A percentile compares a stretch with the other conserved stretches of the same genome.
Conservation (phyloP, 768 basidiomycete species). For the Porpolomopsis calyptriformis region DNA sequence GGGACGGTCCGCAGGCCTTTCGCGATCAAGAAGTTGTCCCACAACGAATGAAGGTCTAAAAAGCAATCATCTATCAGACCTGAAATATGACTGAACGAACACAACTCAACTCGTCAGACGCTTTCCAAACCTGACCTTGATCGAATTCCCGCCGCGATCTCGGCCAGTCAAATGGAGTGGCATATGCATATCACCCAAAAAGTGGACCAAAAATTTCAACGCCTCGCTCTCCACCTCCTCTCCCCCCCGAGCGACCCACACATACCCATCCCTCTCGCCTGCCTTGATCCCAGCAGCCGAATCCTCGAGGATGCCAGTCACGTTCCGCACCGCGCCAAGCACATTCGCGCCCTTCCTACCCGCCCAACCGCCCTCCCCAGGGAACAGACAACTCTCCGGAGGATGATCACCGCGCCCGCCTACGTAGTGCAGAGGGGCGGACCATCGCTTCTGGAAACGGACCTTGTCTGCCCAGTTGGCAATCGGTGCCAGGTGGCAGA, state of each 20-base stretch:
- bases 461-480: conserved; percentile 84
- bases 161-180: conserved; percentile 87
- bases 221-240: conserved; percentile 53
- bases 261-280: conserved; percentile 14
- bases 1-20: conserved; percentile 68
- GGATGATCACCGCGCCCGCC: conserved; percentile 72
- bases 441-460: conserved; percentile 58
- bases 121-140: conserved; percentile 63
- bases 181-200: conserved; percentile 87
- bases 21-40: conserved; percentile 78
- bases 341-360: conserved; percentile 50
- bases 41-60: conserved; percentile 75
- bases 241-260: conserved; percentile 16
- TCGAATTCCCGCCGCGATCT: conserved; percentile 79
- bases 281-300: conserved; percentile 25
- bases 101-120: conserved; percentile 64
- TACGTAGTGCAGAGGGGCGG: conserved; percentile 65
- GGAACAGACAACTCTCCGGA: conserved; percentile 62
- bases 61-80: conserved; percentile 1
- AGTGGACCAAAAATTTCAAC: conserved; percentile 88
- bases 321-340: conserved; percentile 68
- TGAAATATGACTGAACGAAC: conserved; percentile 24
- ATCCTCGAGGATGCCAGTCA: conserved; percentile 48
- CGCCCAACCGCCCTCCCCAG: conserved; percentile 65
- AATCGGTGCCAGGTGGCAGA: conserved; percentile 74